A percentile compares a stretch with the other conserved stretches of the same genome.
Conservation (phyloP, 495 filamentous ascomycete genomes). For the Pyrenopolyporus hunteri region DNA sequence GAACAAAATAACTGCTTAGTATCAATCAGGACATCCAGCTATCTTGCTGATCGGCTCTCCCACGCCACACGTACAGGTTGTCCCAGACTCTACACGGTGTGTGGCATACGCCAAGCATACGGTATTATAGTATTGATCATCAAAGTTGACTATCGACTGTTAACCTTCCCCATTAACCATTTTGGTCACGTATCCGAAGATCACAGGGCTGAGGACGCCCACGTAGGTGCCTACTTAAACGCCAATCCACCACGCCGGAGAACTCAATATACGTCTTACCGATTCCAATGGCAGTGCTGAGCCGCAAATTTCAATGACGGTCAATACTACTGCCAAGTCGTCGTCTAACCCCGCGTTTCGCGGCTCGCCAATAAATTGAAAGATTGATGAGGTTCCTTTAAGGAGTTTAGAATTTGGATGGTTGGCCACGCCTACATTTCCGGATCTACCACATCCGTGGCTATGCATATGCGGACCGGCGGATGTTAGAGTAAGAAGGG, state of each 20-base stretch:
- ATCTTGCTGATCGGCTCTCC: too few species aligned
- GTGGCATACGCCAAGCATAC: too few species aligned
- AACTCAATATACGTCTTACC: too few species aligned
- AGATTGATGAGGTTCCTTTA: not conserved
- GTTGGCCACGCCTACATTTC: slow-evolving; percentile 19
- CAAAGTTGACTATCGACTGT: not conserved
- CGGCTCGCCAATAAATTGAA: slow-evolving; percentile 8
- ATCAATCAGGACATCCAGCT: not conserved
- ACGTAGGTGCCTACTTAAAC: slow-evolving; percentile 6
- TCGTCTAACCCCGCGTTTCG: slow-evolving; percentile 14
- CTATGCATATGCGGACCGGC: slow-evolving; percentile 17
- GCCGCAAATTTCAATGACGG: slow-evolving; percentile 4
- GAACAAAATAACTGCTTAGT: too few species aligned
- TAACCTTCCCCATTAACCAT: not conserved
- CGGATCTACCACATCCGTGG: slow-evolving; percentile 11
- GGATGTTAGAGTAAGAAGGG: not conserved
- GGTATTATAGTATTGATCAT: too few species aligned
- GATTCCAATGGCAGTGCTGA: not conserved
- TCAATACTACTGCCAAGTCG: slow-evolving; percentile 7
- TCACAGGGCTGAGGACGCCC: slow-evolving; percentile 5
- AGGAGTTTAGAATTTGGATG: not conserved
- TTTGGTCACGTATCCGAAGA: too few species aligned
- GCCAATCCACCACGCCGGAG: slow-evolving; percentile 8
- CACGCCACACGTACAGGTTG: too few species aligned
- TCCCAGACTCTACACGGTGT: too few species aligned